These are phyloP conservation scores for Phytophthora lateralis DNA, from an alignment of 352 stramenopile species.

Conservation along the genomic window DNA sequence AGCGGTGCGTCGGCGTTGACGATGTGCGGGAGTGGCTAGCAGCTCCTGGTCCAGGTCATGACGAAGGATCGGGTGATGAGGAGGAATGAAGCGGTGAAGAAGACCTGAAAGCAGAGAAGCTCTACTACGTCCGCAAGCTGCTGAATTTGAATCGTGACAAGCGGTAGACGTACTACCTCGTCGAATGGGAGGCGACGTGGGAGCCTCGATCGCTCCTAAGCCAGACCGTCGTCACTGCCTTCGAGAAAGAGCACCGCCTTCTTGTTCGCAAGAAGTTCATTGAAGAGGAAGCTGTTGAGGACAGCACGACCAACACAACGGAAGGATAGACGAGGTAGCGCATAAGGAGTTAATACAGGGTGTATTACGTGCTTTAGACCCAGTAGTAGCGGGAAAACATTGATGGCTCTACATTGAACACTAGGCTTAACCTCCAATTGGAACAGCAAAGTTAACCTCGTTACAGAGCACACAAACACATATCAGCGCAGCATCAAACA, in stretches of 20 bases:
- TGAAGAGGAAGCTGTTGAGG: conserved; percentile 26
- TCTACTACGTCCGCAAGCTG: conserved; percentile 2
- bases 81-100: too few relatives aligned
- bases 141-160: neutral
- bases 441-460: conserved; percentile 10
- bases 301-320: conserved; percentile 24
- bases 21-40: too few relatives aligned
- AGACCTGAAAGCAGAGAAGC: too few relatives aligned
- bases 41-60: too few relatives aligned
- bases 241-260: conserved; percentile 13
- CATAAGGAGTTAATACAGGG: conserved; percentile 6
- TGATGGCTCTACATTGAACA: too few relatives aligned
- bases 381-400: too few relatives aligned
- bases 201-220: conserved; percentile 21
- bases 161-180: conserved; percentile 18
- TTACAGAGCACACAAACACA: conserved; percentile 17
- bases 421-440: conserved; percentile 11
- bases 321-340: too few relatives aligned
- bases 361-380: conserved; percentile 16
- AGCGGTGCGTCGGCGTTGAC: neutral
- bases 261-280: conserved; percentile 29
- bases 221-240: conserved; percentile 15
- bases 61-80: too few relatives aligned
- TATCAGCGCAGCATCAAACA: conserved; percentile 12
- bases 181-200: conserved; percentile 27